Base-by-base conservation (phyloP, 169 alveolate genomes). In the Plasmodium ovale region DNA sequence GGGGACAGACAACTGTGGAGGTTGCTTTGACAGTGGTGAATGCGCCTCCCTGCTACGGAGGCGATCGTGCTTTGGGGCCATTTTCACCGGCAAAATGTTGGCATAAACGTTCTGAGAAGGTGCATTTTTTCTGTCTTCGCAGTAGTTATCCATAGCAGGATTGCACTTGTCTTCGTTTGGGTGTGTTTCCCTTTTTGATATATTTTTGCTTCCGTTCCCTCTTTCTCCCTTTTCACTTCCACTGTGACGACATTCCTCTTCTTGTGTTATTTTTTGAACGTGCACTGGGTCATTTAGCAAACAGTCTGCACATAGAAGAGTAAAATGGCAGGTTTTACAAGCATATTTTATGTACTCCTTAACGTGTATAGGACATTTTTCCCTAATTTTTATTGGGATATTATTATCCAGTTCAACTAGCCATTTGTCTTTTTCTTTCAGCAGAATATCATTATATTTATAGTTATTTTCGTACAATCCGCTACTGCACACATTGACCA, bases 391-490 rank as follows among this genome's bases (percentile, higher is more conserved):
- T 9, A 84, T 47, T 25, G 91, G 91, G 4, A 69, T 14, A 53
- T 29, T 53, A 69, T 62, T 68, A 2, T 53, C 85, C 29, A 84
- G 23, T 37, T 84, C 87, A 23, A 84, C 91, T 35, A 67, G 60
- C 91, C 91, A 84, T 84, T 84, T 84, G 58, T 84, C 54, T 44
- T 84, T 84, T 53, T 84, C 91, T 31, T 67, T 69, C 47, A 84
- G 42, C 39, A 84, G 65, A 7, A 68, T 70, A 39, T 84, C 71
- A 68, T 84, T 84, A 27, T 35, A 84, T 29, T 56, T 35, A 47
- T 19, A 25, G 54, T 84, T 59, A 29, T 84, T 84, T 84, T 84
- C 73, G 31, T 54, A 84, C 47, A 84, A 59, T 3, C 91, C 91
- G 51, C 87, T 84, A n/a, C 73, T 68, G 6, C 58, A 62, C 7